Percentiles rank a stretch among this genome's conserved stretches.
phyloP scores from a whole-genome alignment of 352 stramenopile species.

The Phytopythium litorale region DNA sequence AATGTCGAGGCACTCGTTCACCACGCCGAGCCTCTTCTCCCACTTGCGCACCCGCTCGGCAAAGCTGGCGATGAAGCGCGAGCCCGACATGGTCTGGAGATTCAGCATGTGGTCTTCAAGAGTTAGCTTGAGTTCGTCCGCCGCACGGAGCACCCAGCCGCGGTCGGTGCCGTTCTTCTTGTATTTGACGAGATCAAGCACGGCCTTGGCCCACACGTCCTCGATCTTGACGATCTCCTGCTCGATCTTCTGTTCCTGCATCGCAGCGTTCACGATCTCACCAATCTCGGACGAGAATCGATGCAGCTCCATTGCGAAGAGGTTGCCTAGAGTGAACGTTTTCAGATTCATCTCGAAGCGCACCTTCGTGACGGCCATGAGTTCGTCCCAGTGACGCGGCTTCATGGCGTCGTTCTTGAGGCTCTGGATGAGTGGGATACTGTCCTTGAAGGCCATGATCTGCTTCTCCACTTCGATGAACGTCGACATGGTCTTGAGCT shows the following conservation, averaged over 20 bases:
- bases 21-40: conserved; percentile 88
- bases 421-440: conserved; percentile 91
- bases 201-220: conserved; percentile 85
- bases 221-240: conserved; percentile 92
- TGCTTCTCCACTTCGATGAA: conserved; percentile 91
- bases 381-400: conserved; percentile 86
- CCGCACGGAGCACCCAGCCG: conserved; percentile 78
- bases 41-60: conserved; percentile 88
- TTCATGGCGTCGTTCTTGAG: conserved; percentile 95
- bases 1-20: conserved; percentile 91
- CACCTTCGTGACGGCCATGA: conserved; percentile 88
- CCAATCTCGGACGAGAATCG: conserved; percentile 88
- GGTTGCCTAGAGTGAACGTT: conserved; percentile 88
- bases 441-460: conserved; percentile 92
- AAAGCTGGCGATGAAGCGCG: conserved; percentile 90
- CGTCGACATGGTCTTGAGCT: conserved; percentile 88
- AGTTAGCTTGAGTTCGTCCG: conserved; percentile 79
- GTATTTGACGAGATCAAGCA: conserved; percentile 92
- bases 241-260: conserved; percentile 95
- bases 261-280: conserved; percentile 91
- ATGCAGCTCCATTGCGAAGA: conserved; percentile 93
- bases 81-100: conserved; percentile 88
- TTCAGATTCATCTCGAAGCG: conserved; percentile 93
- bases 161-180: conserved; percentile 88
- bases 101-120: conserved; percentile 90